Conservation (phyloP, 2,329 filamentous ascomycete genomes). For the Trichoderma oligosporum region DNA sequence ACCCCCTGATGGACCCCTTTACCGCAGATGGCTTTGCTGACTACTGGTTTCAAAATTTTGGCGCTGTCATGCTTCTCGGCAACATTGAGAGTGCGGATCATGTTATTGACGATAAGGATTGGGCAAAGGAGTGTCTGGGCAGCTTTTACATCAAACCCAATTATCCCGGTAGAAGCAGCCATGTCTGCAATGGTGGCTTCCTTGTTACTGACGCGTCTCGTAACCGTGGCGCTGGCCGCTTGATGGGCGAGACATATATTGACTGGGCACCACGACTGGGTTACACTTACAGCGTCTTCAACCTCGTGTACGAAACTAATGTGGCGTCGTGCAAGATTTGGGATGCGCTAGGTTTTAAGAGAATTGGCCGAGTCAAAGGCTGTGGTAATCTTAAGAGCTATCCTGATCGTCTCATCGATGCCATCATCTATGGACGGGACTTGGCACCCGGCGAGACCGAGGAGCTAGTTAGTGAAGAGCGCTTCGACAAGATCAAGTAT, state of each 20-base stretch:
- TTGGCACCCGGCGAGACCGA: constrained; percentile 59
- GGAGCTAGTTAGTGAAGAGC: constrained; percentile 86
- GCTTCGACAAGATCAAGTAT: constrained; percentile 97
- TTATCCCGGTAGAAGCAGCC: constrained; percentile 84
- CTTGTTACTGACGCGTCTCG: constrained; percentile 69
- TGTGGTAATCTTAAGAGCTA: constrained; percentile 67
- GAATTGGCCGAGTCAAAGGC: constrained; percentile 76
- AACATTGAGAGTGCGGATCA: constrained; percentile 63
- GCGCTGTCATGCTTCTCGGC: constrained; percentile 80
- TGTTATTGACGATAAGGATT: constrained; percentile 60
- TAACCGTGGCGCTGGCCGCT: constrained; percentile 68
- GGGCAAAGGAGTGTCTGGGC: constrained; percentile 76
- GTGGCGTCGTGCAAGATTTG: constrained; percentile 86
- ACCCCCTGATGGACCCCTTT: constrained; percentile 79
- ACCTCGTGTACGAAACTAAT: constrained; percentile 91
- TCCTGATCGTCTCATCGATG: constrained; percentile 66
- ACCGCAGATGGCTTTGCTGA: constrained; percentile 68
- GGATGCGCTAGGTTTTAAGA: constrained; percentile 89
- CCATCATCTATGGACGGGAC: constrained; percentile 73
- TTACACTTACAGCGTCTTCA: constrained; percentile 91
- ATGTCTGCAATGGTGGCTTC: constrained; percentile 84
- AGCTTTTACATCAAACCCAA: constrained; percentile 95
- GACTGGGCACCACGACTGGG: constrained; percentile 77
- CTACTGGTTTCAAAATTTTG: constrained; percentile 92
- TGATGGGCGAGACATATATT: constrained; percentile 73